phyloP scores from a whole-genome alignment of 1,284 basidiomycete genomes.

The Apiotrichum porosum region DNA sequence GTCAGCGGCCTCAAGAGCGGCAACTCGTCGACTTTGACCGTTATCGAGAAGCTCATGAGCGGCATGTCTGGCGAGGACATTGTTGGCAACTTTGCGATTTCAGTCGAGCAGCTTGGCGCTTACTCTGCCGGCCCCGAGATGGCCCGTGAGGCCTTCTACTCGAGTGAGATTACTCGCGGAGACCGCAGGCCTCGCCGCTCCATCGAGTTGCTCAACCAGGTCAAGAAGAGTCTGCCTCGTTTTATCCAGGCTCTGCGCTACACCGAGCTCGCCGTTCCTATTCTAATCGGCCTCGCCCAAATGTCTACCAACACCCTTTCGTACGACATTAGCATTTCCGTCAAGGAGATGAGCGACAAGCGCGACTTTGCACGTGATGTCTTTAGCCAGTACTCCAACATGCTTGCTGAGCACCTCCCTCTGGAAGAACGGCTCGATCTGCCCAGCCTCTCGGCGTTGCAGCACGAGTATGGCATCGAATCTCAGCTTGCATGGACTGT shows the following conservation, averaged over 20 bases:
- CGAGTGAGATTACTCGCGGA: conserved; percentile 45
- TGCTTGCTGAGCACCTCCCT: conserved; percentile 48
- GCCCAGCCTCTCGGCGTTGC: conserved; percentile 67
- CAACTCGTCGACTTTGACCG: conserved; percentile 82
- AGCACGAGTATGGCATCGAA: conserved; percentile 68
- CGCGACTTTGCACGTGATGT: conserved; percentile 67
- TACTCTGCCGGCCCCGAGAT: conserved; percentile 86
- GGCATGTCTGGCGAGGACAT: conserved; percentile 95
- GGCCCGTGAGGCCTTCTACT: conserved; percentile 67
- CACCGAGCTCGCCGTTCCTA: conserved; percentile 67
- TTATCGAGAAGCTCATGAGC: conserved; percentile 85
- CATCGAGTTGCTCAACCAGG: conserved; percentile 16
- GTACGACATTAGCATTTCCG: conserved; percentile 26
- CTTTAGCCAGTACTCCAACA: conserved; percentile 55
- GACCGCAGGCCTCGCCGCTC: conserved; percentile 6
- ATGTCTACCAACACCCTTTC: conserved; percentile 55
- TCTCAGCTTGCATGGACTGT: conserved; percentile 87
- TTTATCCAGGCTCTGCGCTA: conserved; percentile 68
- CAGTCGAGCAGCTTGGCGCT: conserved; percentile 78
- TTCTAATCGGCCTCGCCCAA: conserved; percentile 82
- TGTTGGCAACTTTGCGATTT: conserved; percentile 66
- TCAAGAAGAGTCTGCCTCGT: conserved; percentile 51
- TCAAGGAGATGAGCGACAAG: conserved; percentile 60
- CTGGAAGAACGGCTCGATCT: conserved; percentile 46
- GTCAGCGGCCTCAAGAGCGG: conserved; percentile 81